Base-by-base conservation (phyloP, 495 filamentous ascomycete species). In the Penicillium arizonense region DNA sequence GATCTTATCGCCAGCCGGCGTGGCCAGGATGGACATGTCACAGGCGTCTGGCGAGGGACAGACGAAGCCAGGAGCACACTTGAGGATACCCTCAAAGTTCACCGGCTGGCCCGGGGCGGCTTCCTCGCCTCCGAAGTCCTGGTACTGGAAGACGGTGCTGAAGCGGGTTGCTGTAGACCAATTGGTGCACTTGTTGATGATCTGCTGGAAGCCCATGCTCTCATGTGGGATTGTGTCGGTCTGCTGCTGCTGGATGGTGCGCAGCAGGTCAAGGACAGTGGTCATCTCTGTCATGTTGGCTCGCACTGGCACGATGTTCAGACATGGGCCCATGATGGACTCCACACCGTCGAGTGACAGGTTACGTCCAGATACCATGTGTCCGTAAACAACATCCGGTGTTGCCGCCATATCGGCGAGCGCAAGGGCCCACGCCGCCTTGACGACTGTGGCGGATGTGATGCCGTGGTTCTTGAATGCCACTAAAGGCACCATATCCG, bases 241-340 rank as follows among this genome's bases (percentile, higher is more conserved):
- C 42, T 80, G 72, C 55, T 82, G 77, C 11, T 74, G 62, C 53
- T 82, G 80, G 28, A 78, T 62, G 14, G 65, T 57, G 8, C 53
- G 59, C 4, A 82, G 65, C n/a, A 82, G 68, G 10, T 78, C 65
- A 14, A 73, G 65, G 6, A 67, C 59, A 0, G 68, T 78, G 57
- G 57, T 63, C 38, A 49, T 58, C 0, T 56, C 40, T 14, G 58
- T 46, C 39, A 80, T 66, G 12, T 58, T 56, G 8, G 79, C 72
- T 0, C 79, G 69, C 1, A 78, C 71, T 4, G 77, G 77, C 1
- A 78, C 59, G 20, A 78, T 63, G 60, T 79, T 79, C 26, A 79
- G 50, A 53, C 78, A 81, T 3, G 67, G 68, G 0, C 74, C 74
- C 21, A 73, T 53, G 23, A 72, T 69, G 30, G 56, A 58, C 12